A percentile compares a stretch with the other conserved stretches of the same genome.
These are phyloP conservation scores for Grigorovia transvaalensis DNA, from an alignment of 805 yeast species.

Conservation along the genomic window DNA sequence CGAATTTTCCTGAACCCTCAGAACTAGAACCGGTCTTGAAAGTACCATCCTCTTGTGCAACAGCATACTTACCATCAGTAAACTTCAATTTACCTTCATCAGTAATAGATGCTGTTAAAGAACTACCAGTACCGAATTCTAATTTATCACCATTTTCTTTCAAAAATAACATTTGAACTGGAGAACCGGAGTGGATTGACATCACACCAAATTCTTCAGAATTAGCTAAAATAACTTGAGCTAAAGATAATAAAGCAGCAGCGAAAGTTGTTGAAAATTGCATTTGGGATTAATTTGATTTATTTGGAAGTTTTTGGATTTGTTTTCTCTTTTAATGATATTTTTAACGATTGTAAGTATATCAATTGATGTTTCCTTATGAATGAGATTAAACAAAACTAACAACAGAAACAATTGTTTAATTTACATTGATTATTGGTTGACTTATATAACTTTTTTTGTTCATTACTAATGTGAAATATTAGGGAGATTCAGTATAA, in stretches of 20 bases:
- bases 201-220: slow-evolving; percentile 30
- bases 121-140: slow-evolving; percentile 7
- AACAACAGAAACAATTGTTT: neutral
- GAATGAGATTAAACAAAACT: neutral
- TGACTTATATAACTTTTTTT: neutral
- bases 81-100: slow-evolving; percentile 25
- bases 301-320: neutral
- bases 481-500: neutral
- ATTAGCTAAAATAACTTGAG: slow-evolving; percentile 25
- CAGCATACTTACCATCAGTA: slow-evolving; percentile 25
- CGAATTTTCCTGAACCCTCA: slow-evolving; percentile 27
- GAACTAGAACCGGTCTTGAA: slow-evolving; percentile 15
- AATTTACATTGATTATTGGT: neutral
- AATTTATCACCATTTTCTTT: slow-evolving; percentile 10
- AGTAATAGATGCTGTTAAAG: slow-evolving; percentile 13
- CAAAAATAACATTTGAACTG: slow-evolving; percentile 23
- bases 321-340: neutral
- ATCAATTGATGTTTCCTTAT: neutral
- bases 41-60: slow-evolving; percentile 17
- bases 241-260: slow-evolving; percentile 21
- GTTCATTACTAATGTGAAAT: neutral
- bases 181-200: slow-evolving; percentile 30
- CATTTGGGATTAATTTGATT: slow-evolving; percentile 2
- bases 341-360: neutral
- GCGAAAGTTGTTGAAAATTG: slow-evolving; percentile 11